Conservation (phyloP, 495 filamentous ascomycete species). For the Aspergillus mulundensis region DNA sequence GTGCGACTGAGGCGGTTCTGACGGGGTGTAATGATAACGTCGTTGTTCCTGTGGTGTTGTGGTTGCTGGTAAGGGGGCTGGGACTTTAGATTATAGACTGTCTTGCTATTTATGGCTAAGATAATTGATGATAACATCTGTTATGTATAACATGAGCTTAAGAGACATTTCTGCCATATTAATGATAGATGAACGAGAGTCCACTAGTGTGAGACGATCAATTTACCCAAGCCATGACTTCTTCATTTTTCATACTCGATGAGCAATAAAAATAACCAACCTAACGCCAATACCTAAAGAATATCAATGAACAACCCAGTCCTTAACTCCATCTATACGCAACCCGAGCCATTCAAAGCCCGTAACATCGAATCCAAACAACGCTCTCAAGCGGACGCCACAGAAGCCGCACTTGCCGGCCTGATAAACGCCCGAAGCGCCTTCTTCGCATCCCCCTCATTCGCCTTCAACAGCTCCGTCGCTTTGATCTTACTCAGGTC, state of each 20-base stretch:
- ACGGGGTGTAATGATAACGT: constrained; percentile 99
- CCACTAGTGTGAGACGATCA: not conserved
- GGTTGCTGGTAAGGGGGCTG: constrained; percentile 80
- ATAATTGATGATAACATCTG: constrained; percentile 1
- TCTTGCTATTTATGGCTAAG: not conserved
- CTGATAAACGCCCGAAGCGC: constrained; percentile 65
- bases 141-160: constrained; percentile 8
- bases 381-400: constrained; percentile 7
- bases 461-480: constrained; percentile 73
- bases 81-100: constrained; percentile 46
- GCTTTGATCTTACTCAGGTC: constrained; percentile 76
- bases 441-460: constrained; percentile 70
- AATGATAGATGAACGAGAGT: not conserved
- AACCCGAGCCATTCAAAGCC: no score
- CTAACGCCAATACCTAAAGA: no score
- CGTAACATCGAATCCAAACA: not conserved
- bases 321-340: not conserved
- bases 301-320: not conserved
- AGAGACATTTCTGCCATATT: not conserved
- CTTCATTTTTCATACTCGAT: no score
- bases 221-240: no score
- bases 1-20: constrained; percentile 88
- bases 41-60: constrained; percentile 89
- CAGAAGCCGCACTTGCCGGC: constrained; percentile 34
- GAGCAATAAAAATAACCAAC: no score